Conservation (phyloP, 495 filamentous ascomycete species). For the Talaromyces nanjingensis region DNA sequence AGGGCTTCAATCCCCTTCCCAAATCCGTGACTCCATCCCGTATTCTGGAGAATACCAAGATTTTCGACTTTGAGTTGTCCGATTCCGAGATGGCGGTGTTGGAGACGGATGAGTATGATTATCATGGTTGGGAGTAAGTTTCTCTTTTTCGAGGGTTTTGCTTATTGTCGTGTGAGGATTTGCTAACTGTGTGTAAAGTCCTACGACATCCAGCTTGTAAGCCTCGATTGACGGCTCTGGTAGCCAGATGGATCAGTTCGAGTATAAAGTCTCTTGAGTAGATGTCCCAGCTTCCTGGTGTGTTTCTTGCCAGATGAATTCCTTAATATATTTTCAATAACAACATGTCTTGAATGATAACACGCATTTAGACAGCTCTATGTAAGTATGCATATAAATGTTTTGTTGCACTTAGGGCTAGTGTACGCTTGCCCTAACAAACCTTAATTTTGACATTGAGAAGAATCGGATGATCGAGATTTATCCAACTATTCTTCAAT, state of each 20-base stretch:
- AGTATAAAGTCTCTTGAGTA: background rate
- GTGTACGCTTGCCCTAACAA: too few relatives aligned
- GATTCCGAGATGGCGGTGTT: constrained; percentile 51
- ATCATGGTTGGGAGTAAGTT: background rate
- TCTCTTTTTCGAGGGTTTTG: background rate
- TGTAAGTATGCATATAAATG: too few relatives aligned
- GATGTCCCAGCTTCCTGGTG: background rate
- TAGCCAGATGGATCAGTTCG: background rate
- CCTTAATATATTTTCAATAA: too few relatives aligned
- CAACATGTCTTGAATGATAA: background rate
- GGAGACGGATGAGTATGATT: constrained; percentile 42
- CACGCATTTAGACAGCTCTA: too few relatives aligned
- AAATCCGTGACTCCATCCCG: constrained; percentile 55
- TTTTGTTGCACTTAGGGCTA: too few relatives aligned
- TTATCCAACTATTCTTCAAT: too few relatives aligned
- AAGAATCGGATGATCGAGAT: too few relatives aligned
- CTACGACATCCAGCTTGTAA: background rate
- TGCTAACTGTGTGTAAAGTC: background rate
- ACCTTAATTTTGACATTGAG: too few relatives aligned
- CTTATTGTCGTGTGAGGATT: background rate
- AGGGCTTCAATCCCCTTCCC: constrained; percentile 57
- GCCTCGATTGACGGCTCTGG: background rate
- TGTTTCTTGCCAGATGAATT: too few relatives aligned
- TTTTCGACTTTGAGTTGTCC: constrained; percentile 76
- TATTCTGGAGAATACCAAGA: constrained; percentile 63